These are phyloP conservation scores for Trichoderma sp. DNA, from an alignment of 2,329 filamentous ascomycete species.

Conservation along the genomic window DNA sequence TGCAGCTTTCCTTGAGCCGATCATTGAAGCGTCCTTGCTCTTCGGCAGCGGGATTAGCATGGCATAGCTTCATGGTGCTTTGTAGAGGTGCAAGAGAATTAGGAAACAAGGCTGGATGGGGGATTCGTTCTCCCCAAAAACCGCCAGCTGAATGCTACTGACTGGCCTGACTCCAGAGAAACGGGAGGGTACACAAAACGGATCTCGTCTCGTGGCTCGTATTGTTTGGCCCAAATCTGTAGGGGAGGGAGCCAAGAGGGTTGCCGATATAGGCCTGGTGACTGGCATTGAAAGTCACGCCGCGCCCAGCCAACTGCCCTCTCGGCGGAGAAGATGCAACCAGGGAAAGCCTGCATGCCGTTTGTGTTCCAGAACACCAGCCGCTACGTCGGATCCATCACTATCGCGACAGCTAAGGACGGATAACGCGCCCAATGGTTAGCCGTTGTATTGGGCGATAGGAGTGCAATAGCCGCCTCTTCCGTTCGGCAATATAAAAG, in stretches of 20 bases:
- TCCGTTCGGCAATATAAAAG: neutral
- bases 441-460: neutral
- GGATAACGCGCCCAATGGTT: neutral
- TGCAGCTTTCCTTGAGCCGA: slow-evolving; percentile 24
- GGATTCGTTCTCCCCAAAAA: neutral
- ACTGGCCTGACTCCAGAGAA: neutral
- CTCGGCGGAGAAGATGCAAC: slow-evolving; percentile 13
- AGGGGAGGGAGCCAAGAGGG: slow-evolving; percentile 11
- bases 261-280: slow-evolving; percentile 17
- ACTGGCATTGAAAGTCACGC: neutral
- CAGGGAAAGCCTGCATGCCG: slow-evolving; percentile 13
- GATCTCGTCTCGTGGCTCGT: slow-evolving; percentile 7
- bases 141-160: neutral
- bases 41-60: neutral
- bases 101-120: neutral
- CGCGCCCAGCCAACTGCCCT: neutral
- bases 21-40: slow-evolving; percentile 13
- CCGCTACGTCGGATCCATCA: slow-evolving; percentile 23
- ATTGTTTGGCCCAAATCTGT: slow-evolving; percentile 13
- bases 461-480: slow-evolving; percentile 22
- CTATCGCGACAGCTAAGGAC: neutral
- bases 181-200: slow-evolving; percentile 19
- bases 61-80: neutral
- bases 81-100: neutral
- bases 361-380: slow-evolving; percentile 13